phyloP scores from a whole-genome alignment of 2,329 filamentous ascomycete genomes.

The Graphium sp. region DNA sequence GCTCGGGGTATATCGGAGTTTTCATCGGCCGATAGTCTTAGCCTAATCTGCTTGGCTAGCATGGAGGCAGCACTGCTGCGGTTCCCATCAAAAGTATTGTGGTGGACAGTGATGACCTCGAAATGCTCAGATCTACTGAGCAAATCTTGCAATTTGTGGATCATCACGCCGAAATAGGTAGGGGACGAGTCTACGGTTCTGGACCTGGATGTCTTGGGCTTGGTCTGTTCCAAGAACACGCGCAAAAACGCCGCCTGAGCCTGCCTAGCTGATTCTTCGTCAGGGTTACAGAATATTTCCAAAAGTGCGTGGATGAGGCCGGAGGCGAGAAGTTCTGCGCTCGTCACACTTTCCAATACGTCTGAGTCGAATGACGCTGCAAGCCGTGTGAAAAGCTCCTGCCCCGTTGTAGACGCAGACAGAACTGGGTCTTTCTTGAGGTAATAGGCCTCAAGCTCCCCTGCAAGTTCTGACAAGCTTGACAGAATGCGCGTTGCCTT shows the following conservation, averaged over 20 bases:
- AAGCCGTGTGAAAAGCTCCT: slow-evolving; percentile 53
- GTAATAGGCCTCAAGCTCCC: slow-evolving; percentile 58
- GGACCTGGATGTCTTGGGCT: slow-evolving; percentile 48
- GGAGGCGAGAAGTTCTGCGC: slow-evolving; percentile 82
- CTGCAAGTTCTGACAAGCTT: slow-evolving; percentile 53
- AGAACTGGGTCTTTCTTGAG: slow-evolving; percentile 28
- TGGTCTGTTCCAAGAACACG: slow-evolving; percentile 71
- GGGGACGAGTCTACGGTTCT: slow-evolving; percentile 50
- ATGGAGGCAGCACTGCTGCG: slow-evolving; percentile 86
- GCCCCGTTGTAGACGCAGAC: too few species aligned
- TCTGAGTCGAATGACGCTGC: slow-evolving; percentile 79
- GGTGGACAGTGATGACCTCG: slow-evolving; percentile 88
- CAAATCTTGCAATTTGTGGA: slow-evolving; percentile 89
- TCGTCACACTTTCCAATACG: slow-evolving; percentile 83
- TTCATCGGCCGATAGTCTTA: slow-evolving; percentile 79
- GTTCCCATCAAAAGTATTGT: slow-evolving; percentile 79
- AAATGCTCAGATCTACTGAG: slow-evolving; percentile 96
- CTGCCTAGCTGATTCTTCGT: slow-evolving; percentile 41
- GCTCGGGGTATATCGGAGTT: slow-evolving; percentile 75
- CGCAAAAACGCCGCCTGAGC: slow-evolving; percentile 76
- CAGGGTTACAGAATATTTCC: slow-evolving; percentile 60
- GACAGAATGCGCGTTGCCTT: slow-evolving; percentile 64
- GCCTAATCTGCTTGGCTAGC: slow-evolving; percentile 85
- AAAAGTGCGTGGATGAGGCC: slow-evolving; percentile 75
- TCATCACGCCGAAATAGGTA: slow-evolving; percentile 78